Base-by-base conservation (phyloP, 2,329 filamentous ascomycete species). In the Chalaropsis thielavioides region DNA sequence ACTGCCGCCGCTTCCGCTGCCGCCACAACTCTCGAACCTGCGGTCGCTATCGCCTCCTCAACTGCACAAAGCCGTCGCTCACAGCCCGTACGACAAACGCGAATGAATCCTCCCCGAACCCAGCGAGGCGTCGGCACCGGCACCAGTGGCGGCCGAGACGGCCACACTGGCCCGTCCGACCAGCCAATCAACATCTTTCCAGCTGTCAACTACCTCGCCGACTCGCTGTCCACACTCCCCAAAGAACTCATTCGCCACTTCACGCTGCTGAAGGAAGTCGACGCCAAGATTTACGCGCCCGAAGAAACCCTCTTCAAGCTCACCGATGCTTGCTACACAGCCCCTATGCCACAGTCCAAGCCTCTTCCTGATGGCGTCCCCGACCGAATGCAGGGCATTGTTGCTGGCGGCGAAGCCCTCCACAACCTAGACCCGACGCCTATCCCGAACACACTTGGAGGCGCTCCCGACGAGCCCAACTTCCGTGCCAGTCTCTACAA, bases 161-260 rank as follows among this genome's bases (percentile, higher is more conserved):
- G 78, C 66, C 73, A 75, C 68, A 75, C 73, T 66, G 75, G 73
- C 65, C 58, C 44, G n/a, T 63, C 64, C 5, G 80, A 83, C 68
- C 82, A 84, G 71, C 81, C 82, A 71, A 84, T 86, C 77, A 82
- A 86, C 70, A 84, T 86, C 70, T 86, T 84, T 70, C 84, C 84
- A 56, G 84, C 81, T 64, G 81, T 86, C 69, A 85, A 82, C 11
- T 83, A 86, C 76, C 97, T 99, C 74, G 89, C 92, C 68, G 92
- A 97, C 75, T 87, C 91, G 68, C 90, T 97, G 72, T 87, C 90
- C 62, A 92, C 92, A 46, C 83, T 99, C 31, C 94, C 94, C 3
- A 92, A 92, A 74, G 94, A 99, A 77, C 89, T 96, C 62, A 90
- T 96, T 70, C 87, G 91, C 72, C 92, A 99, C 75, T 96, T 96